These are phyloP conservation scores for Tolypocladium ophioglossoides DNA, from an alignment of 2,329 filamentous ascomycete species.

Conservation along the genomic window DNA sequence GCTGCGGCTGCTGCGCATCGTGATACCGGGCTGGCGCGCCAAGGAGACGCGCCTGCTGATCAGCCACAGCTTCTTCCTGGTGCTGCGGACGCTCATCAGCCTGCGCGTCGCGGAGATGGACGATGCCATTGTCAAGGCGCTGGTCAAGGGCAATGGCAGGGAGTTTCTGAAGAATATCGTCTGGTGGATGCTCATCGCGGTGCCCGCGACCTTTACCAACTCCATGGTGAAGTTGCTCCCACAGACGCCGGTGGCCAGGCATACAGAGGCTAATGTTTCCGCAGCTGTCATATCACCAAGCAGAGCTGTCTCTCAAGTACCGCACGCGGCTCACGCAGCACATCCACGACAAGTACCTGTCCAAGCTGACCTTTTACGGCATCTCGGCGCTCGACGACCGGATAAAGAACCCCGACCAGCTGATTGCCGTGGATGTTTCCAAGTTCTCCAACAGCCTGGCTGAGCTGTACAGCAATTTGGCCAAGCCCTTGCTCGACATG, in stretches of 20 bases:
- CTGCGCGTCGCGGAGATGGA: constrained; percentile 95
- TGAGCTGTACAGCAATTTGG: constrained; percentile 91
- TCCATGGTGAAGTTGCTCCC: constrained; percentile 63
- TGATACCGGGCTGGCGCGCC: constrained; percentile 81
- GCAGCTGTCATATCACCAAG: constrained; percentile 92
- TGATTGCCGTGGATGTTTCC: constrained; percentile 92
- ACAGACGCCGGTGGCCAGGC: neutral
- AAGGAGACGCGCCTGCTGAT: constrained; percentile 78
- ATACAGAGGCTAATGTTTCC: neutral
- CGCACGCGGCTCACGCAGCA: constrained; percentile 85
- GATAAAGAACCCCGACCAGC: constrained; percentile 96
- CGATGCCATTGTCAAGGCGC: constrained; percentile 79
- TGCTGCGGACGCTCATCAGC: constrained; percentile 84
- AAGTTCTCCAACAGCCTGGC: constrained; percentile 94
- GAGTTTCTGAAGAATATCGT: constrained; percentile 82
- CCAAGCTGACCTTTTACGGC: constrained; percentile 96
- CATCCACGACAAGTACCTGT: constrained; percentile 92
- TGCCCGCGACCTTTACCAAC: constrained; percentile 96
- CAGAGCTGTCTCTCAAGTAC: constrained; percentile 85
- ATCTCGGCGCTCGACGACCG: constrained; percentile 91
- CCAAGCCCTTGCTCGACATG: constrained; percentile 92
- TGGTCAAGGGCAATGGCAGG: constrained; percentile 83
- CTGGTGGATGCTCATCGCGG: constrained; percentile 97
- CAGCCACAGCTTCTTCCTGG: constrained; percentile 88
- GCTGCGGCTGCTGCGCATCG: constrained; percentile 69